Evolutionary conservation across 176 grass and related monocot species (phyloP).

Genomic region (Carex pumila): DNA sequence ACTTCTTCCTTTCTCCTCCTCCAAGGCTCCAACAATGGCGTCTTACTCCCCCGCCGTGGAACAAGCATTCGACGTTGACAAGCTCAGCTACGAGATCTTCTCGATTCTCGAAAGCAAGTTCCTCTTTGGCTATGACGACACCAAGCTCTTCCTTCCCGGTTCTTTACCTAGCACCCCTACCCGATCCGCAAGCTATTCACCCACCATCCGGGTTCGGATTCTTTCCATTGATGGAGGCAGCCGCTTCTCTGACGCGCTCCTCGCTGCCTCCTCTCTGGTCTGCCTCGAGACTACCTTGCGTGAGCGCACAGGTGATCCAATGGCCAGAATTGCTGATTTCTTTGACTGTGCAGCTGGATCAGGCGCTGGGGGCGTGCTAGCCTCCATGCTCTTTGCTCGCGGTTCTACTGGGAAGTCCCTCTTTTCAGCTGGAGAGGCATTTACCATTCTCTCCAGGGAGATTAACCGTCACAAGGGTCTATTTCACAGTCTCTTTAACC

Average conservation of each 20-base stretch:
- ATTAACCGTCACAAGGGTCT: slow-evolving; percentile 1
- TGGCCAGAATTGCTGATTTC: slow-evolving; percentile 51
- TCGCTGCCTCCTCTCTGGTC: slow-evolving; percentile 39
- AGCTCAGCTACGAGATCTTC: slow-evolving; percentile 95
- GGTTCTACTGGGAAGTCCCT: slow-evolving; percentile 44
- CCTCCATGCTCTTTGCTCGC: slow-evolving; percentile 46
- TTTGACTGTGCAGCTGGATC: slow-evolving; percentile 63
- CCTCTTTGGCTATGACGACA: slow-evolving; percentile 44
- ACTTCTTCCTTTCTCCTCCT: background rate
- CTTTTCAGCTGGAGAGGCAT: slow-evolving; percentile 51
- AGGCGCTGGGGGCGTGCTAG: slow-evolving; percentile 44
- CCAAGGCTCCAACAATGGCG: background rate
- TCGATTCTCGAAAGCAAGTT: slow-evolving; percentile 89
- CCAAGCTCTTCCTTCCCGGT: slow-evolving; percentile 33
- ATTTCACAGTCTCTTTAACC: slow-evolving; percentile 44
- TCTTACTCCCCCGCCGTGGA: background rate
- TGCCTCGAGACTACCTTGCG: slow-evolving; percentile 52
- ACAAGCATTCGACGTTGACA: slow-evolving; percentile 40
- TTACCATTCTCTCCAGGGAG: slow-evolving; percentile 20
- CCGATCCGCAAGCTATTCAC: background rate
- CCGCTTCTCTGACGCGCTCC: slow-evolving; percentile 37
- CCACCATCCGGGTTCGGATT: slow-evolving; percentile 47
- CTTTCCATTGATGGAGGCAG: slow-evolving; percentile 69
- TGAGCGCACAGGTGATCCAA: slow-evolving; percentile 18
- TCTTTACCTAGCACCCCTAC: slow-evolving; percentile 1